Evolutionary conservation across 495 filamentous ascomycete genomes (phyloP), one percentile per base, ranked within the genome.

Genomic region (Penicillium crystallinum): DNA sequence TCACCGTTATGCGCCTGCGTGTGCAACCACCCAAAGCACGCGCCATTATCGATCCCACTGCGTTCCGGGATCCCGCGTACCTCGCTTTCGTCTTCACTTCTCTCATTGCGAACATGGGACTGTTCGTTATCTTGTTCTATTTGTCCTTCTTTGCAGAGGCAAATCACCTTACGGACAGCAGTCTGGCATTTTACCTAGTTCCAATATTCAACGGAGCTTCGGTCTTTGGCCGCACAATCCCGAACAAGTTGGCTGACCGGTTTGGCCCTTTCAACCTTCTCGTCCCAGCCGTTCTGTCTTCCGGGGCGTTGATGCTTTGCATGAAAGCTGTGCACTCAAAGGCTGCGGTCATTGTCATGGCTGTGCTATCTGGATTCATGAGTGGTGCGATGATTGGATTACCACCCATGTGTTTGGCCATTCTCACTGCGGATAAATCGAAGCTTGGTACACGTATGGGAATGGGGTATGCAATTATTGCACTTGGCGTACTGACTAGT

Each of bases 141-240:
- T 62, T 72, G 25, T 36, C 49, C 4, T 47, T 40, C 38, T 71
- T 47, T 38, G 52, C 45, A 10, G 11, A 38, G n/a, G 19, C 39
- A 2, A 47, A 41, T 11, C 35, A 50, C 9, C 40, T 49, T 29
- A 53, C 37, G 6, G 46, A 49, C n/a, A 19, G 33, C 8, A 23
- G 29, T 31, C 36, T 69, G 22, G 56, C 64, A 0, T 64, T 74
- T 23, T 77, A 77, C 47, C 36, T 78, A 6, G 59, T 77, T 22
- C 53, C 70, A 21, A 67, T 78, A 31, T 60, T 73, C 45, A 76
- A 74, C 48, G 64, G 71, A 9, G 71, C 54, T 0, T 71, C 69
- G 1, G 48, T 74, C 12, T 49, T 72, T 11, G 75, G 75, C 6
- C 66, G 75, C 30, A 55, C 74, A 19, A 36, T 69, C 0, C 71